These are phyloP conservation scores for Saccharum officinarum DNA, from an alignment of 176 grass and related monocot genomes.

Conservation along the genomic window DNA sequence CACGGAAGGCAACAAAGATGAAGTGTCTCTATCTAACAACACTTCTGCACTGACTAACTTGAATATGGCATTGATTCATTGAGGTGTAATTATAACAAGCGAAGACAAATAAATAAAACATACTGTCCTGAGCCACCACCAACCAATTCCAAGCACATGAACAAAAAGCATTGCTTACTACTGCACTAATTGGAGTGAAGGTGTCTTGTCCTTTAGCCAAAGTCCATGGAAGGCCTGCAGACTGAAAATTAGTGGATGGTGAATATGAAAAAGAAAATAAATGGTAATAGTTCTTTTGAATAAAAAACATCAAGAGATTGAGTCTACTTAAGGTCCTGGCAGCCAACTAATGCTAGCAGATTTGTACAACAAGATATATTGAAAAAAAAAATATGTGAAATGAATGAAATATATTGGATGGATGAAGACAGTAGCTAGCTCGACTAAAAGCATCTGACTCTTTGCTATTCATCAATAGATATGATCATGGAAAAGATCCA, in stretches of 20 bases:
- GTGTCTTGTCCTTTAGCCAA: too few relatives aligned
- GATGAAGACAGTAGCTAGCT: neutral
- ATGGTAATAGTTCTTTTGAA: neutral
- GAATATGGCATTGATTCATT: too few relatives aligned
- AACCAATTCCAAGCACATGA: too few relatives aligned
- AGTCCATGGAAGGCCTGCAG: too few relatives aligned
- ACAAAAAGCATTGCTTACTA: too few relatives aligned
- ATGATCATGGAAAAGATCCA: neutral
- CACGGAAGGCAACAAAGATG: too few relatives aligned
- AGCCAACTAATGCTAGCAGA: conserved; percentile 3
- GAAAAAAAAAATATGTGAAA: neutral
- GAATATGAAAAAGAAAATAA: conserved; percentile 16
- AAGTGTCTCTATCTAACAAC: too few relatives aligned
- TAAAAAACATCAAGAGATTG: neutral
- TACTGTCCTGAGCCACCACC: too few relatives aligned
- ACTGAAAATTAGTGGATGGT: conserved; percentile 43
- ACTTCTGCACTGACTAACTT: too few relatives aligned
- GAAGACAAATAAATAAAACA: too few relatives aligned
- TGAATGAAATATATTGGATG: neutral
- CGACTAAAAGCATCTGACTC: neutral
- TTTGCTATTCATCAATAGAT: neutral
- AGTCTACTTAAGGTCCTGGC: neutral
- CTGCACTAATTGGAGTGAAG: too few relatives aligned
- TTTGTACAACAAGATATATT: conserved; percentile 1
- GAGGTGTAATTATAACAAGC: too few relatives aligned